Evolutionary conservation across 345 rosid genomes (phyloP), one percentile per base, ranked within the genome.

Genomic region (Populus alba): DNA sequence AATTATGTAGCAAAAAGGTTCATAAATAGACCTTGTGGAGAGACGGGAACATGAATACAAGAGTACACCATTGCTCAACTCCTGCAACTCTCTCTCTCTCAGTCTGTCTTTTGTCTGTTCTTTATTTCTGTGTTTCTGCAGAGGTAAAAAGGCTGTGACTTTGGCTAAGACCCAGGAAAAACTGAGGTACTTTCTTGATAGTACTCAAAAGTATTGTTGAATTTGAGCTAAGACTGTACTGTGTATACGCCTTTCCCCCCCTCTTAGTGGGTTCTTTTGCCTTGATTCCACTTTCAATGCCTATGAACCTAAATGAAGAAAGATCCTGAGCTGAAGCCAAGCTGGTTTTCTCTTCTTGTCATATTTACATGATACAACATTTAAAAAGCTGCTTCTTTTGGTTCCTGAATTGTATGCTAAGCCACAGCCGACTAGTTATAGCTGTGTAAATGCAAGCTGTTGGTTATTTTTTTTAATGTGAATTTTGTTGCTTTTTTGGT

Each of bases 41-140:
- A 43, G 68, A 62, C 41, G 62, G 35, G 71, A 66, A 8, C 63
- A 66, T 7, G 49, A 31, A 11, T 51, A 17, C 35, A 68, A 47
- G 53, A 15, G 5, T 4, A 15, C 6, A 10, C 10, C 15, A 8
- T 68, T 37, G 35, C 41, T 35, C 67, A 2, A 43, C 43, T 55
- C n/a, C 75, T 12, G 20, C 35, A 22, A 41, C 18, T 23, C 43
- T 2, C 29, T 7, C 12, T 22, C 66, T 20, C 62, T 31, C 16
- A 15, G 45, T 29, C 61, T 31, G 11, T 61, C 37, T 74, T 22
- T 68, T 7, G 23, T 20, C 23, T 16, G 2, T 25, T 74, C 41
- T 7, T 74, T 74, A 27, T 38, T 74, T 74, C 68, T 38, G 76
- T 57, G 76, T 63, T 73, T 67, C 33, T 70, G 57, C 70, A 74